Evolutionary conservation across 768 basidiomycete species (phyloP).

Genomic region (Leccinum subtestaceum): DNA sequence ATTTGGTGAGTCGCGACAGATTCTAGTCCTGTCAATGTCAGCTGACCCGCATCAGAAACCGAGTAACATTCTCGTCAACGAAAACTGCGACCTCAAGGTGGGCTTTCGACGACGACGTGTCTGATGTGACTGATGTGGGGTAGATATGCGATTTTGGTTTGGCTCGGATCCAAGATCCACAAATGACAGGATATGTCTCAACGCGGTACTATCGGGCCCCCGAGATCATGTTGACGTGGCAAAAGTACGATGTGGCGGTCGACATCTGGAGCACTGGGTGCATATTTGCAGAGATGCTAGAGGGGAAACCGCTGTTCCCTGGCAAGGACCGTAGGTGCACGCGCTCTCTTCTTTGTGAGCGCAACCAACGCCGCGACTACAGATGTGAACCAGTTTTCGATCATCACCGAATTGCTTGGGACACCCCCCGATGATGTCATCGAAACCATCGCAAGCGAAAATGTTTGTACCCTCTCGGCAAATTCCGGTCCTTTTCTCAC

Average conservation of each 20-base stretch:
- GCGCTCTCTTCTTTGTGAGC: background rate
- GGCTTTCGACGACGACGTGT: constrained; percentile 13
- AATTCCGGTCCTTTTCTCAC: constrained; percentile 11
- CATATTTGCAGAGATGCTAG: constrained; percentile 99
- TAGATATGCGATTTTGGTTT: constrained; percentile 99
- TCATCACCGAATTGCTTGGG: constrained; percentile 96
- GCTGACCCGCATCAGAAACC: constrained; percentile 66
- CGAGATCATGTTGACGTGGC: constrained; percentile 99
- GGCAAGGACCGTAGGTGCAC: constrained; percentile 93
- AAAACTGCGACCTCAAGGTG: constrained; percentile 98
- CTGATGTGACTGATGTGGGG: constrained; percentile 2
- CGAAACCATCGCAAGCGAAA: constrained; percentile 96
- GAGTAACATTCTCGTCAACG: constrained; percentile 98
- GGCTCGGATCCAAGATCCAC: constrained; percentile 97
- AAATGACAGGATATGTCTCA: constrained; percentile 99
- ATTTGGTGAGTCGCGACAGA: constrained; percentile 57
- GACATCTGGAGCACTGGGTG: constrained; percentile 99
- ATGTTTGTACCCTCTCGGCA: constrained; percentile 52
- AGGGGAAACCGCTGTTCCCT: constrained; percentile 97
- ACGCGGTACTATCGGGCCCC: constrained; percentile 98
- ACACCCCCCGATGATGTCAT: constrained; percentile 99
- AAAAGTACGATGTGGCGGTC: constrained; percentile 99
- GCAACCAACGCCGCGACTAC: constrained; percentile 6
- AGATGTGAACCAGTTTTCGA: constrained; percentile 99
- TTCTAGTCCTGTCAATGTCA: background rate